A percentile compares a stretch with the other conserved stretches of the same genome.
Conservation (phyloP, 192 early-diverging fungal genomes). For the Coemansia sp. region DNA sequence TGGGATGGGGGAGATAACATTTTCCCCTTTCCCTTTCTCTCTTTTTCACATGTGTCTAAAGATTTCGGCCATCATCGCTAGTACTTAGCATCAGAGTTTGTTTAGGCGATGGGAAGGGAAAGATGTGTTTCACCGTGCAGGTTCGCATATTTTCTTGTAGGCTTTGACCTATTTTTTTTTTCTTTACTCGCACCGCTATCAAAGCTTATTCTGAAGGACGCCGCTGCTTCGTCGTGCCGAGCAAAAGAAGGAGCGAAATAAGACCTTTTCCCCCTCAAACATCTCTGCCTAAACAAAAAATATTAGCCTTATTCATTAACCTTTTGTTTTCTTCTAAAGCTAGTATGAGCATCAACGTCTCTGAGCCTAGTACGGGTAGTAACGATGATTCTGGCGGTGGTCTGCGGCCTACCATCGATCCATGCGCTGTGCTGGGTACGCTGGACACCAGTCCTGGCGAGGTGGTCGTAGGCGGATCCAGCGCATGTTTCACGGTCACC, state of each 20-base stretch:
- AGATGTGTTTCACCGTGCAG: too few relatives aligned
- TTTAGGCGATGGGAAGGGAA: too few relatives aligned
- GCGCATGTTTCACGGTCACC: constrained; percentile 41
- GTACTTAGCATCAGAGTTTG: too few relatives aligned
- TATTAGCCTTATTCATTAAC: not conserved
- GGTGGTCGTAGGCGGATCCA: constrained; percentile 37
- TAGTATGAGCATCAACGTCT: not conserved
- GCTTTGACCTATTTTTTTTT: too few relatives aligned
- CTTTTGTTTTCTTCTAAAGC: not conserved
- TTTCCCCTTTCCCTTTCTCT: not conserved
- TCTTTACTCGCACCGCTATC: too few relatives aligned
- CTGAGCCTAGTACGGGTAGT: not conserved
- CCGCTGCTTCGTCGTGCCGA: too few relatives aligned
- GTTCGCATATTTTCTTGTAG: too few relatives aligned
- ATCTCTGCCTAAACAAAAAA: not conserved
- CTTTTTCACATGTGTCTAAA: too few relatives aligned
- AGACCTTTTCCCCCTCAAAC: not conserved
- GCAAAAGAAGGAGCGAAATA: not conserved
- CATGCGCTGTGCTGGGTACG: constrained; percentile 5
- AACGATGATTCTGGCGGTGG: not conserved
- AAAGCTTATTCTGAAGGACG: too few relatives aligned
- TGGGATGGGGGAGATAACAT: not conserved
- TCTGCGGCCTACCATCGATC: constrained; percentile 12
- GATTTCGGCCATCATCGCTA: too few relatives aligned
- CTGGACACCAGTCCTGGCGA: constrained; percentile 27